These are phyloP conservation scores for Zelopaecilomyces penicillatus DNA, from an alignment of 2,329 filamentous ascomycete species.

Conservation along the genomic window DNA sequence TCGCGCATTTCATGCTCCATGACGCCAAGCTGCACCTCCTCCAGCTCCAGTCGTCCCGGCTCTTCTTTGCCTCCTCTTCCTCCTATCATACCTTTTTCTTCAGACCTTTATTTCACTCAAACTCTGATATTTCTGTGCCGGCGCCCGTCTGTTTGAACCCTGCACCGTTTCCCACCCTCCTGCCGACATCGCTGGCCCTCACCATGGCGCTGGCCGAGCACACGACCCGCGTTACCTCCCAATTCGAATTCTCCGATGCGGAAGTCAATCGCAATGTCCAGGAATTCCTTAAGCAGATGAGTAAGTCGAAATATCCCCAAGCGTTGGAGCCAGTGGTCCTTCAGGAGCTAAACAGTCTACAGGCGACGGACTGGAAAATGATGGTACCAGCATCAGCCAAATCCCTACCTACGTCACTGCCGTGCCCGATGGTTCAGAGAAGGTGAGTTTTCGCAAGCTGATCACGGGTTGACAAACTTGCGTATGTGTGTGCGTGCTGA, in stretches of 20 bases:
- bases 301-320: constrained; percentile 29
- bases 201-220: constrained; percentile 59
- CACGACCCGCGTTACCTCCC: constrained; percentile 68
- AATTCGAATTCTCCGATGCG: constrained; percentile 77
- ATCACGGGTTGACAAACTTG: background rate
- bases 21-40: constrained; percentile 36
- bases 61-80: constrained; percentile 9
- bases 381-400: constrained; percentile 79
- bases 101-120: constrained; percentile 17
- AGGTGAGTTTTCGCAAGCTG: constrained; percentile 45
- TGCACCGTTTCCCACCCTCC: constrained; percentile 43
- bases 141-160: constrained; percentile 47
- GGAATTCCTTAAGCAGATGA: constrained; percentile 83
- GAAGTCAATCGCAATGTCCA: constrained; percentile 72
- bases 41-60: constrained; percentile 12
- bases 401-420: constrained; percentile 96
- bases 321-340: too few species aligned
- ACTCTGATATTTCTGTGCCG: constrained; percentile 25
- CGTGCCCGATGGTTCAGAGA: constrained; percentile 94
- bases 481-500: background rate
- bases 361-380: constrained; percentile 74
- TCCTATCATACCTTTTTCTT: constrained; percentile 21
- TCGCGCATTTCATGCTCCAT: constrained; percentile 44
- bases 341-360: background rate
- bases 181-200: constrained; percentile 46